Base-by-base conservation (phyloP, 2,329 filamentous ascomycete genomes). In the Exserohilum rostratum region DNA sequence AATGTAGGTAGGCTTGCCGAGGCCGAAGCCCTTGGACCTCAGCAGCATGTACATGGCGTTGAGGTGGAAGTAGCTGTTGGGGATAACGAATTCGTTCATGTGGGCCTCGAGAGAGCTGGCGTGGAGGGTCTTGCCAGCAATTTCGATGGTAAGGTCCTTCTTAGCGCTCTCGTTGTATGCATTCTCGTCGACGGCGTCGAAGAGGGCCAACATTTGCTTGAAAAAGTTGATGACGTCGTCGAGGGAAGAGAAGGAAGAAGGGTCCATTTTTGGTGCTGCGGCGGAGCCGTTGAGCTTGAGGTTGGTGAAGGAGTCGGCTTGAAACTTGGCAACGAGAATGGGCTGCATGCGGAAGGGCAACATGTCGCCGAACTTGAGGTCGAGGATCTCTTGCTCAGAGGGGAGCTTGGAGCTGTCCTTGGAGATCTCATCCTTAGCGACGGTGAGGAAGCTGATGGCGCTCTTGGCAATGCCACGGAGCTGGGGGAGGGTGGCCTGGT, bases 31-130 rank as follows among this genome's bases (percentile, higher is more conserved):
- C 12, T 53, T 60, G 15, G 43, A 58, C 34, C 65, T 60, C 25
- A 67, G 18, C 15, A 65, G 33, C 65, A 65, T 66, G 42, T 67
- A 67, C 53, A 67, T 63, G 12, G 61, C 49, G 40, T 66, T 67
- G 27, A 66, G 54, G 42, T 67, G 63, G 49, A 67, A 67, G 35
- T 62, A 67, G 35, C 56, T 43, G 54, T 67, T 67, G 12, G 65
- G 65, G 4, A 67, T 31, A 5, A 49, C 55, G 29, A 66, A 67
- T 27, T 46, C 30, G 33, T 55, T 49, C n/a, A 54, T 53, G 34
- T 56, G 62, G 22, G 62, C 60, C 10, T 48, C 53, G n/a, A 63
- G 27, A 3, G 54, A 48, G 20, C 51, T 56, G 50, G 66, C 60
- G 2, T 56, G 38, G 27, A 67, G 38, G 2, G 55, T 57, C 38